Conservation (phyloP, 768 basidiomycete species). For the Russula vinacea region DNA sequence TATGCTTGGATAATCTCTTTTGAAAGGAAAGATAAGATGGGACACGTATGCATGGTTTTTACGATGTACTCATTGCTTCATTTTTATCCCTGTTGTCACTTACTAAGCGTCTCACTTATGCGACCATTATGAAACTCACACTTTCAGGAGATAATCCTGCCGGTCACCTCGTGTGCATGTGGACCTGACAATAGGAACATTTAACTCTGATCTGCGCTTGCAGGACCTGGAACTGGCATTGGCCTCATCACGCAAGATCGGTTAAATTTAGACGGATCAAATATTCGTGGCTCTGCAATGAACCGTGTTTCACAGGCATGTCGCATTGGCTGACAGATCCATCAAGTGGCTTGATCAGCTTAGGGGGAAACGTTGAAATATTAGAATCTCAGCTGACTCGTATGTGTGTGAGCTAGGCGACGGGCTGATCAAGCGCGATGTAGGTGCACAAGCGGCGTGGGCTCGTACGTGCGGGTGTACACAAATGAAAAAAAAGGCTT, state of each 20-base stretch:
- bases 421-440: neutral
- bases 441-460: neutral
- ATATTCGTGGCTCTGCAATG: neutral
- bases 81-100: neutral
- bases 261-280: neutral
- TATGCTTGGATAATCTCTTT: slow-evolving; percentile 4
- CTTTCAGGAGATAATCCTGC: neutral
- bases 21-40: neutral
- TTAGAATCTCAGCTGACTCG: neutral
- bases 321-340: neutral
- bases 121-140: neutral
- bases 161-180: neutral
- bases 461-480: neutral
- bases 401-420: neutral
- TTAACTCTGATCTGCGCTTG: neutral
- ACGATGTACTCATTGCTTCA: slow-evolving; percentile 7
- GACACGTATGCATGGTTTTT: slow-evolving; percentile 3
- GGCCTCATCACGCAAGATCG: neutral
- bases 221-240: neutral
- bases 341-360: neutral
- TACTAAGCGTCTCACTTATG: neutral
- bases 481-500: neutral
- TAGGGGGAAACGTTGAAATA: neutral
- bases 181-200: neutral
- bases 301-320: neutral